phyloP scores from a whole-genome alignment of 208 protist species.

The Wallacemonas rigidus region DNA sequence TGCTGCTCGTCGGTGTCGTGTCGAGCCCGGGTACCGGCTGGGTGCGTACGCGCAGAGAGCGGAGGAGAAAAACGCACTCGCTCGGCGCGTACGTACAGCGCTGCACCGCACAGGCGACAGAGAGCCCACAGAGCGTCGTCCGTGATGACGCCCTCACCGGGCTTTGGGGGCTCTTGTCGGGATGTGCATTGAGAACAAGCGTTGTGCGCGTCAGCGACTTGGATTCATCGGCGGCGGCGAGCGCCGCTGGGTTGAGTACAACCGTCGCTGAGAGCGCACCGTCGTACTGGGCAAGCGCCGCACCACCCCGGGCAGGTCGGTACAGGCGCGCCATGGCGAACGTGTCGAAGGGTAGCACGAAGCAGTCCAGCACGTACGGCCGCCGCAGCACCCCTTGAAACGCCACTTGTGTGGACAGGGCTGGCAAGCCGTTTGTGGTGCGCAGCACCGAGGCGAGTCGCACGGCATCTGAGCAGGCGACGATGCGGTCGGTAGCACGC shows the following conservation, averaged over 20 bases:
- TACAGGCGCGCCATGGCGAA: constrained; percentile 6
- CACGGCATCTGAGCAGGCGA: constrained; percentile 7
- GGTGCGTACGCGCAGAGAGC: neutral
- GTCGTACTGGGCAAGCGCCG: neutral
- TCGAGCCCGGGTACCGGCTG: constrained; percentile 3
- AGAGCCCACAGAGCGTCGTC: constrained; percentile 2
- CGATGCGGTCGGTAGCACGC: neutral
- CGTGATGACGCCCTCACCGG: neutral
- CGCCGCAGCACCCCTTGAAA: neutral
- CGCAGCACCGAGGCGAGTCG: neutral
- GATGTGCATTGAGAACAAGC: neutral
- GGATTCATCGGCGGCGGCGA: neutral
- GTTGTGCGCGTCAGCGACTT: neutral
- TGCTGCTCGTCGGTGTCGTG: neutral
- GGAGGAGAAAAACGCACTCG: constrained; percentile 16
- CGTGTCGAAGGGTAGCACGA: constrained; percentile 14
- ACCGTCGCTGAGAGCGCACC: neutral
- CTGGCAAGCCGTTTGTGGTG: neutral
- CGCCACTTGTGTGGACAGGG: constrained; percentile 6
- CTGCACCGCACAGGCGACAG: constrained; percentile 5
- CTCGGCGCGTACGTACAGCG: constrained; percentile 7
- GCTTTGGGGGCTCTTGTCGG: neutral
- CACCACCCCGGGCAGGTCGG: neutral
- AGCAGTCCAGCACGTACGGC: constrained; percentile 9
- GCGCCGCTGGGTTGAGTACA: constrained; percentile 1